Base-by-base conservation (phyloP, 2,329 filamentous ascomycete species). In the Fonsecaea pedrosoi region DNA sequence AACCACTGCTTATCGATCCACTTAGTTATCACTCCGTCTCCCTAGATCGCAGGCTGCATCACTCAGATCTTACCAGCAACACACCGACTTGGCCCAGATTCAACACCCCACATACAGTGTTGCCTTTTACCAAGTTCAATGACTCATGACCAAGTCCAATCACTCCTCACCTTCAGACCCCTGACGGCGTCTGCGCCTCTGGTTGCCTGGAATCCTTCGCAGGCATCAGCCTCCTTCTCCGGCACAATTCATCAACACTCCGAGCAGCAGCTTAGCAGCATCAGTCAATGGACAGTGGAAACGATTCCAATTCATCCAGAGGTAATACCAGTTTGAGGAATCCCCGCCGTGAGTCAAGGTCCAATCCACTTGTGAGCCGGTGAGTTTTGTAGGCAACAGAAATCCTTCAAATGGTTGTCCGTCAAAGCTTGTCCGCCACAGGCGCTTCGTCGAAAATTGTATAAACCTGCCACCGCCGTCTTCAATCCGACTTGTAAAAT, bases 331-430 rank as follows among this genome's bases (percentile, higher is more conserved):
- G 18, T 6, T 50, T 10, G 13, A 30, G 6, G 1, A 37, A n/a
- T n/a, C 30, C 2, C 53, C 25, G n/a, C 53, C n/a, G 53, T 55
- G 53, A 55, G 53, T 55, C 53, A 55, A 55, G 2, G 53, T n/a
- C 53, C 30, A 55, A 35, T 35, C 34, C 53, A 55, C 34, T 55
- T 55, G n/a, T 55, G 18, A 50, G 45, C 21, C 25, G 25, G 25
- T 50, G 45, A 9, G 45, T 25, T 9, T 10, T 9, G 10, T 13
- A 55, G 53, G 53, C 53, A 55, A 55, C 53, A 55, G 53, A 9
- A 50, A 25, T 50, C 45, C 18, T 55, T 12, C 30, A 35, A 25
- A 25, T 25, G 10, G 21, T 2, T 4, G 50, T 25, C 30, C 3
- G 53, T 34, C 53, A 37, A n/a, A 25, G 3, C 30, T 55, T 35